These are phyloP conservation scores for Magnusiomyces clavatus DNA, from an alignment of 1,139 yeast species.

Conservation along the genomic window DNA sequence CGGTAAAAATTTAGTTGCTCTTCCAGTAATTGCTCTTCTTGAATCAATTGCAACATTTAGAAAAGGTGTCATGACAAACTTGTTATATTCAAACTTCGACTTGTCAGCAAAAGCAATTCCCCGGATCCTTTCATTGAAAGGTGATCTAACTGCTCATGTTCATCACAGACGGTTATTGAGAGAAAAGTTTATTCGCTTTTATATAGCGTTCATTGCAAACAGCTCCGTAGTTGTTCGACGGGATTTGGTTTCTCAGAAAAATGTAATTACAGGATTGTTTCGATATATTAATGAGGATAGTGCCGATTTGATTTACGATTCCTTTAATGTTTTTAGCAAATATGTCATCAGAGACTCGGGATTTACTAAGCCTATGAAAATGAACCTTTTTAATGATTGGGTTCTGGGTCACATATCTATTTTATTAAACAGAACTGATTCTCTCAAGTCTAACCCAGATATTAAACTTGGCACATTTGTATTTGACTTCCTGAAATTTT, in stretches of 20 bases:
- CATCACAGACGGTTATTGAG: slow-evolving; percentile 42
- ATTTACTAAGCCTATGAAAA: slow-evolving; percentile 62
- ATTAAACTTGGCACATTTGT: slow-evolving; percentile 23
- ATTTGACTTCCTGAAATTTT: slow-evolving; percentile 42
- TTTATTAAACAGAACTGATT: slow-evolving; percentile 38
- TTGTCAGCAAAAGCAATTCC: slow-evolving; percentile 54
- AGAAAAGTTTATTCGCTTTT: slow-evolving; percentile 50
- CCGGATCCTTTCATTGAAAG: slow-evolving; percentile 49
- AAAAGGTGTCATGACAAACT: slow-evolving; percentile 45
- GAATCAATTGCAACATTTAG: slow-evolving; percentile 44
- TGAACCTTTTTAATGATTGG: slow-evolving; percentile 73
- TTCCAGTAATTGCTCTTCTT: slow-evolving; percentile 52
- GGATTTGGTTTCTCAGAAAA: slow-evolving; percentile 51
- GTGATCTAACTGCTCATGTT: slow-evolving; percentile 36
- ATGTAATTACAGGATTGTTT: slow-evolving; percentile 58
- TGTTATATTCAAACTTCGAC: slow-evolving; percentile 60
- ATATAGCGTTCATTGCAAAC: slow-evolving; percentile 45
- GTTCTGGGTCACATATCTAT: slow-evolving; percentile 52
- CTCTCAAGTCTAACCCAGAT: slow-evolving; percentile 23
- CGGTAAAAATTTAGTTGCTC: slow-evolving; percentile 51
- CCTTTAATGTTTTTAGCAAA: slow-evolving; percentile 43
- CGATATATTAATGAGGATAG: slow-evolving; percentile 50
- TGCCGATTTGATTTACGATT: slow-evolving; percentile 34
- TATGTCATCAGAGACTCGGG: slow-evolving; percentile 51
- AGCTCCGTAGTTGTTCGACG: slow-evolving; percentile 50